Evolutionary conservation across 805 yeast genomes (phyloP).

Genomic region (Spathaspora gorwiae): DNA sequence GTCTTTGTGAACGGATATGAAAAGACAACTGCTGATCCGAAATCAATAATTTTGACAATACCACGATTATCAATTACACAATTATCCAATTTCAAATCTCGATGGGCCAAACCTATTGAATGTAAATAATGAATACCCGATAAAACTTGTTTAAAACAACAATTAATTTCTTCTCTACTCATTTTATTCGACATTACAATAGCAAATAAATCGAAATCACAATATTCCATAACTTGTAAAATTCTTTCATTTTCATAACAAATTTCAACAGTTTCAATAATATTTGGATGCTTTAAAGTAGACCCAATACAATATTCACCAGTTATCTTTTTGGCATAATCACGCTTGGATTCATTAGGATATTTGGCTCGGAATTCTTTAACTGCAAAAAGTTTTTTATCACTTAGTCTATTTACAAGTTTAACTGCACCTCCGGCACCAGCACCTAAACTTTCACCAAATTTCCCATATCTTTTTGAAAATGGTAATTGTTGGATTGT

Average conservation of each 20-base stretch:
- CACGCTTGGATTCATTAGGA: constrained; percentile 65
- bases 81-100: constrained; percentile 79
- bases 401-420: constrained; percentile 61
- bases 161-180: constrained; percentile 77
- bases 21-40: constrained; percentile 80
- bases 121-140: constrained; percentile 73
- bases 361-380: constrained; percentile 75
- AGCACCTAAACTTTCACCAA: constrained; percentile 73
- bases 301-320: constrained; percentile 88
- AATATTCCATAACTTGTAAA: constrained; percentile 92
- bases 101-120: constrained; percentile 73
- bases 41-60: constrained; percentile 72
- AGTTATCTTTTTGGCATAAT: constrained; percentile 80
- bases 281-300: constrained; percentile 75
- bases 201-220: constrained; percentile 80
- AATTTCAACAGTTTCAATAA: constrained; percentile 73
- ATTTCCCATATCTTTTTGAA: constrained; percentile 58
- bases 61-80: constrained; percentile 76
- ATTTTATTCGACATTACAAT: constrained; percentile 83
- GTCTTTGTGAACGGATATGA: constrained; percentile 67
- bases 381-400: constrained; percentile 73
- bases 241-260: constrained; percentile 65
- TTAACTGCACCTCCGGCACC: constrained; percentile 91
- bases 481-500: constrained; percentile 23
- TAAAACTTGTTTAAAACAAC: constrained; percentile 71